Percentiles rank a stretch among this genome's conserved stretches.
Evolutionary conservation across 805 yeast species (phyloP).

Genomic region (Wickerhamomyces alni): DNA sequence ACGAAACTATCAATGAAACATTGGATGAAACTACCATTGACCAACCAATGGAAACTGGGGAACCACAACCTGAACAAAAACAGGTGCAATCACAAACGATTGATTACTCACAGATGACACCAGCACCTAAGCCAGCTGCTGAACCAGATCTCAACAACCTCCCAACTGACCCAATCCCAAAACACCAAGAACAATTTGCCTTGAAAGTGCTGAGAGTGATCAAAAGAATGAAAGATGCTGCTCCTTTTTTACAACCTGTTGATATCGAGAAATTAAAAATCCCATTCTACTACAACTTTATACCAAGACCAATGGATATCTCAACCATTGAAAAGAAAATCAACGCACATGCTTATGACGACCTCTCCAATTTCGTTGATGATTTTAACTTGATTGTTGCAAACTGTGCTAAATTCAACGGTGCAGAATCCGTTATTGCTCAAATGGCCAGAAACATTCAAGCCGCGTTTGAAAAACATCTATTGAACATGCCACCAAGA

Average conservation of each 20-base stretch:
- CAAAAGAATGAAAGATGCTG: slow-evolving; percentile 86
- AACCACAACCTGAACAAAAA: background rate
- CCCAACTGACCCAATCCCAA: slow-evolving; percentile 63
- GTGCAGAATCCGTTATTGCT: slow-evolving; percentile 74
- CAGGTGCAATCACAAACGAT: background rate
- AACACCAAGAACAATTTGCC: slow-evolving; percentile 81
- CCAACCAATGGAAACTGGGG: too few relatives aligned
- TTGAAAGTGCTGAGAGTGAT: slow-evolving; percentile 76
- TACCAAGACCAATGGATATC: slow-evolving; percentile 88
- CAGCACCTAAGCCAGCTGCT: slow-evolving; percentile 71
- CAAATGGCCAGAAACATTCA: slow-evolving; percentile 89
- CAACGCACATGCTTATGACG: slow-evolving; percentile 60
- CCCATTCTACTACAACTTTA: slow-evolving; percentile 82
- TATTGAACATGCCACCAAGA: slow-evolving; percentile 81
- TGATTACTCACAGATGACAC: slow-evolving; percentile 26
- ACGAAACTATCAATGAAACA: slow-evolving; percentile 4
- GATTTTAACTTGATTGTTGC: slow-evolving; percentile 82
- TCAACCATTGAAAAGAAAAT: slow-evolving; percentile 85
- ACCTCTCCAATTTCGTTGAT: slow-evolving; percentile 58
- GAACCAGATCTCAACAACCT: slow-evolving; percentile 71
- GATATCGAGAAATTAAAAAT: slow-evolving; percentile 83
- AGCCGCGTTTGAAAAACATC: slow-evolving; percentile 89
- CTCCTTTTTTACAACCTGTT: slow-evolving; percentile 85
- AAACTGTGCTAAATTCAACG: slow-evolving; percentile 83
- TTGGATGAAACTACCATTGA: slow-evolving; percentile 2